Base-by-base conservation (phyloP, 108 stramenopile species). In the Cyclotella kingstonii region DNA sequence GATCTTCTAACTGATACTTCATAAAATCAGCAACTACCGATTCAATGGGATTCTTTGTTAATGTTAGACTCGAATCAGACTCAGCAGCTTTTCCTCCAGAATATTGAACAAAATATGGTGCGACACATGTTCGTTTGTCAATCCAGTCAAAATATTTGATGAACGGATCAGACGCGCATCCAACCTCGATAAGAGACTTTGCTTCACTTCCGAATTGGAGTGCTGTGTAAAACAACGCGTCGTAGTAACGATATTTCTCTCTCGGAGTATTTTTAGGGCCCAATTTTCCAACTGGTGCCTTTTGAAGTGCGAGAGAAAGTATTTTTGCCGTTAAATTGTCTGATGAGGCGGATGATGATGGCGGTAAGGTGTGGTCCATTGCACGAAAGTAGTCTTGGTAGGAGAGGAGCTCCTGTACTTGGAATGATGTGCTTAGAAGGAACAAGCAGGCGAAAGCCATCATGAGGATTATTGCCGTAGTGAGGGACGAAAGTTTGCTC, bases 91-190 rank as follows among this genome's bases (percentile, higher is more conserved):
- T 58, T 14, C 35, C 53, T 22, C 48, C 66, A 50, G n/a, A n/a
- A n/a, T 68, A 68, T 41, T 68, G 29, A 17, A 69, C 59, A 27
- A 60, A 69, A 22, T 69, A 69, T 1, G 68, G 68, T 4, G 68
- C 68, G 22, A 69, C 58, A 26, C 68, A 69, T 28, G 68, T 69
- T 22, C 59, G 39, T 45, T 46, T 34, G 12, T 69, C 50, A 21
- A 69, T 42, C 68, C 68, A 69, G 17, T 53, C 50, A 17, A 69
- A 28, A 26, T 69, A 34, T 35, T 44, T 17, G 5, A 69, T 39
- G 51, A 69, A 69, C 1, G 68, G 68, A 19, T 60, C 50, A n/a
- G 58, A 52, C 35, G 68, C 49, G 27, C 68, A 69, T 44, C 68
- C 68, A 12, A 69, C 68, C 47, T 69, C 68, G 26, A 69, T 60